Percentiles rank a stretch among this genome's conserved stretches.
These are phyloP conservation scores for Ehretia macrophylla DNA, from an alignment of 257 asterid species.

Conservation along the genomic window DNA sequence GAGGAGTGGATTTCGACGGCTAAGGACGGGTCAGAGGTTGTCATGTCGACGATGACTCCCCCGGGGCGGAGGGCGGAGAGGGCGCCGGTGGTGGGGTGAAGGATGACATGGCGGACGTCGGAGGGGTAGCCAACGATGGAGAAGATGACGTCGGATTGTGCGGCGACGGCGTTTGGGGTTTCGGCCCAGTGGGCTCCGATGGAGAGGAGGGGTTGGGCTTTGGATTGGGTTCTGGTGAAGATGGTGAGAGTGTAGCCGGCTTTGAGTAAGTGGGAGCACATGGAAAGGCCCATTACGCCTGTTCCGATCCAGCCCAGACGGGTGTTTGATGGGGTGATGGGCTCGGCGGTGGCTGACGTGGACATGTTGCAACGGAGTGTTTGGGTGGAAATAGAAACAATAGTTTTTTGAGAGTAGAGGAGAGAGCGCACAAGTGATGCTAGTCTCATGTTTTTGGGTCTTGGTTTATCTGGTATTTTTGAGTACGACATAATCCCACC, in stretches of 20 bases:
- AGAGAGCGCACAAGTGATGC: conserved; percentile 27
- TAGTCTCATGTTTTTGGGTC: conserved; percentile 30
- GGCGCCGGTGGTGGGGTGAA: conserved; percentile 64
- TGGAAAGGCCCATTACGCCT: conserved; percentile 89
- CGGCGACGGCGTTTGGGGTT: conserved; percentile 72
- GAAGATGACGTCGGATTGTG: conserved; percentile 78
- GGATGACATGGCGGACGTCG: conserved; percentile 84
- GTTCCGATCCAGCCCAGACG: conserved; percentile 89
- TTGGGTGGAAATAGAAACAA: conserved; percentile 17
- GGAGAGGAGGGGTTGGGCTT: conserved; percentile 71
- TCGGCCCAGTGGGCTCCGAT: conserved; percentile 79
- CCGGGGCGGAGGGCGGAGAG: conserved; percentile 66
- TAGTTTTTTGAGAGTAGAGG: conserved; percentile 4
- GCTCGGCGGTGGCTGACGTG: conserved; percentile 31
- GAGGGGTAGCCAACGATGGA: conserved; percentile 93
- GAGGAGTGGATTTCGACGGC: conserved; percentile 71
- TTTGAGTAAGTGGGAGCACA: conserved; percentile 81
- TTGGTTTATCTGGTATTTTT: background rate
- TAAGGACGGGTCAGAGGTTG: conserved; percentile 89
- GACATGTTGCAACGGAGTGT: conserved; percentile 47
- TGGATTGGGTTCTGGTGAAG: conserved; percentile 82
- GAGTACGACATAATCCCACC: background rate
- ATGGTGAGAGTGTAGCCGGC: conserved; percentile 80
- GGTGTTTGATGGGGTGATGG: conserved; percentile 54
- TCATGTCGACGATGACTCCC: conserved; percentile 75